These are phyloP conservation scores for Flagelloscypha sp. DNA, from an alignment of 768 basidiomycete genomes.

Conservation along the genomic window DNA sequence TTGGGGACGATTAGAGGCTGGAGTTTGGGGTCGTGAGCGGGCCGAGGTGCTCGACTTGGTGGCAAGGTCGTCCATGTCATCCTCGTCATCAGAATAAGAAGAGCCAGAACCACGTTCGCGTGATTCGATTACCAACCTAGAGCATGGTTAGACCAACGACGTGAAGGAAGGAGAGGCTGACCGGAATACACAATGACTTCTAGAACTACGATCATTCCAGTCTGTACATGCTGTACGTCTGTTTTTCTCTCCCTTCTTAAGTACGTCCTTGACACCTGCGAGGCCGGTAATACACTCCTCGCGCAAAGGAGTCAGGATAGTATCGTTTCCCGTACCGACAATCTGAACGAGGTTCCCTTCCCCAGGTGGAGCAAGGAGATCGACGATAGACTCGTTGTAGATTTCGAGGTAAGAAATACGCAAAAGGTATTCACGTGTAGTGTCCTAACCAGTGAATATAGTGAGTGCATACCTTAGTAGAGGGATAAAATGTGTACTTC, in stretches of 20 bases:
- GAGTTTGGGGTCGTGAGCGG: conserved; percentile 31
- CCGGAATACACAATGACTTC: conserved; percentile 91
- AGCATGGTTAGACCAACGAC: no score
- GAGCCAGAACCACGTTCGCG: conserved; percentile 47
- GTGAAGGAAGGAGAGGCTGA: no score
- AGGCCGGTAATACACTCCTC: conserved; percentile 94
- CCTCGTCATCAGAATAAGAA: conserved; percentile 40
- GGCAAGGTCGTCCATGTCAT: conserved; percentile 23
- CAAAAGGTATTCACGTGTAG: conserved; percentile 83
- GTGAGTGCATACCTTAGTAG: conserved; percentile 91
- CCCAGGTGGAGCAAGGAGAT: conserved; percentile 71
- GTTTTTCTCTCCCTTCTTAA: conserved; percentile 80
- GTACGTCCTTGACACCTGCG: conserved; percentile 75
- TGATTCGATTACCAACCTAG: conserved; percentile 90
- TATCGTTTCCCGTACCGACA: conserved; percentile 51
- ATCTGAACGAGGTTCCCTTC: conserved; percentile 58
- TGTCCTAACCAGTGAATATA: conserved; percentile 66
- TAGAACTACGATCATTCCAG: conserved; percentile 93
- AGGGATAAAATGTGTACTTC: conserved; percentile 69
- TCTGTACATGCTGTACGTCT: conserved; percentile 93
- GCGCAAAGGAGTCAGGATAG: conserved; percentile 66
- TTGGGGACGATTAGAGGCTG: conserved; percentile 27
- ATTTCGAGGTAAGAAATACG: conserved; percentile 96
- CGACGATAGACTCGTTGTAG: conserved; percentile 88
- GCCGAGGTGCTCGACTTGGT: conserved; percentile 23